A percentile compares a stretch with the other conserved stretches of the same genome.
phyloP scores from a whole-genome alignment of 176 grass and related monocot genomes.

The Carex parvula region DNA sequence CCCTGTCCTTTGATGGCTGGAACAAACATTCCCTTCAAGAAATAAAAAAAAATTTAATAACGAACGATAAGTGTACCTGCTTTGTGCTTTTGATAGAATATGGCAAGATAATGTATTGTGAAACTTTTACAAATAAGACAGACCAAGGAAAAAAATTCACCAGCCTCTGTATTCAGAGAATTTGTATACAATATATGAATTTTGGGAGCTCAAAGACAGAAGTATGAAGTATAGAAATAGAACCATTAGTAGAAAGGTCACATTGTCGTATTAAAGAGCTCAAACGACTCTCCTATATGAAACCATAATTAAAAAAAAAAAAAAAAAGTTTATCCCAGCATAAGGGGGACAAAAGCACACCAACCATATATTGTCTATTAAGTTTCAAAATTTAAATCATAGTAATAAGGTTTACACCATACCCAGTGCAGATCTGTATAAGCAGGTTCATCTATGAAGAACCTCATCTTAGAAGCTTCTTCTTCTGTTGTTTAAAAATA shows the following conservation, averaged over 20 bases:
- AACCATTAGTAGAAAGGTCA: background rate
- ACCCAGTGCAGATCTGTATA: slow-evolving; percentile 99
- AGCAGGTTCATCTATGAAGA: slow-evolving; percentile 73
- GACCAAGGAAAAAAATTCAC: background rate
- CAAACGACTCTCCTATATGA: background rate
- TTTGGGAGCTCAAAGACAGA: background rate
- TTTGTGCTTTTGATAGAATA: background rate
- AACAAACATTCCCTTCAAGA: slow-evolving; percentile 90
- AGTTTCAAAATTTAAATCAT: background rate
- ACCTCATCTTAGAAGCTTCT: slow-evolving; percentile 69
- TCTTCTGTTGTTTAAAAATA: slow-evolving; percentile 55
- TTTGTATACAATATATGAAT: background rate
- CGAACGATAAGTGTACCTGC: slow-evolving; percentile 2
- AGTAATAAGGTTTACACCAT: slow-evolving; percentile 17
- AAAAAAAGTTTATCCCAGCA: background rate
- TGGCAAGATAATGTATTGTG: background rate
- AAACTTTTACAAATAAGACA: background rate
- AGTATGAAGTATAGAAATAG: background rate
- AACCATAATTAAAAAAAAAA: background rate
- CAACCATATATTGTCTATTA: background rate
- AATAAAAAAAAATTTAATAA: slow-evolving; percentile 3
- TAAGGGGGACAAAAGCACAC: background rate
- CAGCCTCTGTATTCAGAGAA: background rate
- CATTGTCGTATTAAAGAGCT: background rate
- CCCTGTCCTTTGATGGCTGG: slow-evolving; percentile 97